Evolutionary conservation across 805 yeast genomes (phyloP).

Genomic region (Brettanomyces sp.): DNA sequence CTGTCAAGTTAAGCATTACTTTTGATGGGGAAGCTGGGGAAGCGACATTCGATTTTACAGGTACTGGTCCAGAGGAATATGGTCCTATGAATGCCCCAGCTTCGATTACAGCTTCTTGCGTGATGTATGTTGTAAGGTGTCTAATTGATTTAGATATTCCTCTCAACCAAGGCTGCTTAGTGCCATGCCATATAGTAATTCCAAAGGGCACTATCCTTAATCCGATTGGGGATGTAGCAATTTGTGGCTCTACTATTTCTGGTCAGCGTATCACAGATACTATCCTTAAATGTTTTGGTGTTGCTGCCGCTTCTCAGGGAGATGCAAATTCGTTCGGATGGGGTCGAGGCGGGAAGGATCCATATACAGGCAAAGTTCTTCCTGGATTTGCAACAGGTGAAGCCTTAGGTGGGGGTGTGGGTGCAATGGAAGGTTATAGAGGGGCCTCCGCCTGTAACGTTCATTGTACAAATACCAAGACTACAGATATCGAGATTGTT

Average conservation of each 20-base stretch:
- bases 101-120: constrained; percentile 47
- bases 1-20: constrained; percentile 31
- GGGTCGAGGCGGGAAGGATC: constrained; percentile 38
- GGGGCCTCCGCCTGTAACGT: constrained; percentile 42
- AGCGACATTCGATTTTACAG: constrained; percentile 42
- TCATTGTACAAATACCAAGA: constrained; percentile 45
- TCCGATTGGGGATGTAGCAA: constrained; percentile 41
- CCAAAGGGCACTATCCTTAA: constrained; percentile 26
- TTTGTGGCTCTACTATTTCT: constrained; percentile 46
- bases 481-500: constrained; percentile 45
- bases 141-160: constrained; percentile 37
- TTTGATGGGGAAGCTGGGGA: constrained; percentile 30
- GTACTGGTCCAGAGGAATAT: constrained; percentile 41
- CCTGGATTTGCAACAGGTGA: constrained; percentile 47
- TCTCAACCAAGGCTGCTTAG: constrained; percentile 35
- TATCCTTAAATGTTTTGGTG: constrained; percentile 43
- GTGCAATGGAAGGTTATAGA: constrained; percentile 39
- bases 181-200: constrained; percentile 10
- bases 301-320: constrained; percentile 50
- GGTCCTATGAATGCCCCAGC: constrained; percentile 46
- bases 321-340: constrained; percentile 50
- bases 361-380: constrained; percentile 27
- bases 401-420: constrained; percentile 46
- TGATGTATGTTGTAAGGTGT: constrained; percentile 41
- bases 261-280: constrained; percentile 49